Percentiles rank a stretch among this genome's conserved stretches.
Evolutionary conservation across 2,329 filamentous ascomycete genomes (phyloP).

Genomic region (Septoria petroselini): DNA sequence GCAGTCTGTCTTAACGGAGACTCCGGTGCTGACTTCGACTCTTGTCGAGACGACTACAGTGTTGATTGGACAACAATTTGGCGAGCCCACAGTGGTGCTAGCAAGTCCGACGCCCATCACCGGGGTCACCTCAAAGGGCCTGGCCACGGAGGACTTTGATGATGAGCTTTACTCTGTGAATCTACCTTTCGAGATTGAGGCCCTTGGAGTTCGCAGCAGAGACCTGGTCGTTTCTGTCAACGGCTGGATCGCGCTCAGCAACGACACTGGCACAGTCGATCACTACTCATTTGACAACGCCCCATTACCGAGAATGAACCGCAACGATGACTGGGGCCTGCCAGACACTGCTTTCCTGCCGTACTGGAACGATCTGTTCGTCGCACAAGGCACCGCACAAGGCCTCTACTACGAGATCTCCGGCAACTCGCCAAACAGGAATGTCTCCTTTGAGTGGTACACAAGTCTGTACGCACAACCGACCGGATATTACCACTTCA

Average conservation of each 20-base stretch:
- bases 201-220: slow-evolving; percentile 3
- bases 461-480: slow-evolving; percentile 18
- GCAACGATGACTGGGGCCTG: slow-evolving; percentile 6
- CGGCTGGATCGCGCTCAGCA: slow-evolving; percentile 8
- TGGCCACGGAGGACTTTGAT: slow-evolving; percentile 8
- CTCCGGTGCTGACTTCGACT: slow-evolving; percentile 1
- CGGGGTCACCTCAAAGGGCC: background rate
- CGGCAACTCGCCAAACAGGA: slow-evolving; percentile 10
- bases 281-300: slow-evolving; percentile 11
- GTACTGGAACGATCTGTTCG: slow-evolving; percentile 28
- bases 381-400: slow-evolving; percentile 20
- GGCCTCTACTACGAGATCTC: slow-evolving; percentile 26
- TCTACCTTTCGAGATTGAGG: slow-evolving; percentile 2
- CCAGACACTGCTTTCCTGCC: slow-evolving; percentile 17
- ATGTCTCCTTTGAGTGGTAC: slow-evolving; percentile 25
- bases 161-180: slow-evolving; percentile 7
- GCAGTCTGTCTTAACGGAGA: background rate
- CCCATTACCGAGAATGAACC: slow-evolving; percentile 7
- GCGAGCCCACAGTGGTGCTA: slow-evolving; percentile 6
- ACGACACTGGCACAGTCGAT: slow-evolving; percentile 6
- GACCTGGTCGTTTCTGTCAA: slow-evolving; percentile 5
- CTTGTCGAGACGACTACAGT: slow-evolving; percentile 7
- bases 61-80: slow-evolving; percentile 10
- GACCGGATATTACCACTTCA: slow-evolving; percentile 10
- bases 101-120: slow-evolving; percentile 8